Evolutionary conservation across 2,329 filamentous ascomycete species (phyloP).

Genomic region (Pseudocercospora crystallina): DNA sequence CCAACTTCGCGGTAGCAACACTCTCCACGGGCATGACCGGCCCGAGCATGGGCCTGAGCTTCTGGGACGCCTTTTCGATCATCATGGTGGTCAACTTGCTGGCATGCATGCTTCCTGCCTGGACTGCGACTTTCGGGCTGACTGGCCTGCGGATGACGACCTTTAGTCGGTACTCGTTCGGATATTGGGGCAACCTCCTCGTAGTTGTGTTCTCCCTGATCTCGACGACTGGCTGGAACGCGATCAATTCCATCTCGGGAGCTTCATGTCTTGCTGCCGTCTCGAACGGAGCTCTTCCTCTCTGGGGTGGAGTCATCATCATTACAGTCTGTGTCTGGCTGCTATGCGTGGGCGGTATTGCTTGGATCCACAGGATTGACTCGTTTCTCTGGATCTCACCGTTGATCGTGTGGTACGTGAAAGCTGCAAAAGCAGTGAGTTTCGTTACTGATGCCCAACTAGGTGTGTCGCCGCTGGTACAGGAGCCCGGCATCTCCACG

Average conservation of each 20-base stretch:
- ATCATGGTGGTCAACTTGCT: conserved; percentile 17
- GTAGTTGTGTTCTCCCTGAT: conserved; percentile 13
- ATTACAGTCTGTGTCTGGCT: conserved; percentile 15
- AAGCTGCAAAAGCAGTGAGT: too few relatives aligned
- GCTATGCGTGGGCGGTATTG: conserved; percentile 13
- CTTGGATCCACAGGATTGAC: conserved; percentile 15
- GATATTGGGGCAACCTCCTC: conserved; percentile 15
- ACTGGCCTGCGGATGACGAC: conserved; percentile 19
- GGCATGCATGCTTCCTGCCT: conserved; percentile 13
- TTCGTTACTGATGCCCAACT: too few relatives aligned
- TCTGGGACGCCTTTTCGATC: conserved; percentile 18
- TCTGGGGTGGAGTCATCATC: conserved; percentile 17
- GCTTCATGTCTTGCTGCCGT: conserved; percentile 15
- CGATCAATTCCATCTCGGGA: conserved; percentile 12
- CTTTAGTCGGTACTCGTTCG: conserved; percentile 16
- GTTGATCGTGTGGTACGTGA: conserved; percentile 7
- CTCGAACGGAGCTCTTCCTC: conserved; percentile 9
- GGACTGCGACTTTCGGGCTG: conserved; percentile 15
- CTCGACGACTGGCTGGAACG: conserved; percentile 16
- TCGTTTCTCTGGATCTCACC: conserved; percentile 14
- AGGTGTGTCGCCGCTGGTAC: conserved; percentile 14
- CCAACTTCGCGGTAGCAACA: conserved; percentile 19
- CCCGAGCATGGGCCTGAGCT: conserved; percentile 12
- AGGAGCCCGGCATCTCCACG: conserved; percentile 10
- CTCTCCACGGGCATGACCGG: conserved; percentile 20